Evolutionary conservation across 1,139 yeast species (phyloP).

Genomic region (Taiozyma onychis): DNA sequence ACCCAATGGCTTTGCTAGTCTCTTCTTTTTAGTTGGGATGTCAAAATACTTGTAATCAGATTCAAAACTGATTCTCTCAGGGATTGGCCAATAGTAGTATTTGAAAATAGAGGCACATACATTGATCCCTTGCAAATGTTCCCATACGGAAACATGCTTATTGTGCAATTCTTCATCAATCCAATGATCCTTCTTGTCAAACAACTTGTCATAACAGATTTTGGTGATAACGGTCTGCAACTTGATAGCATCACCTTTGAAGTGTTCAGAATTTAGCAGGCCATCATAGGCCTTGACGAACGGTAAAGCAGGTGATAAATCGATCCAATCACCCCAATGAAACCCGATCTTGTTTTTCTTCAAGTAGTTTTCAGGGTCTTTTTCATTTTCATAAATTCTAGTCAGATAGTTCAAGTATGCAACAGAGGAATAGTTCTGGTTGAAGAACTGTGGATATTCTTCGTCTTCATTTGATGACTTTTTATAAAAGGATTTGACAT

Average conservation of each 20-base stretch:
- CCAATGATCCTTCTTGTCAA: constrained; percentile 22
- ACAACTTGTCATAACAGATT: constrained; percentile 20
- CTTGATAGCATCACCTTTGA: constrained; percentile 13
- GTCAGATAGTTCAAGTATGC: constrained; percentile 12
- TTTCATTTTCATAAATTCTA: constrained; percentile 10
- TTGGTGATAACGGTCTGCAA: constrained; percentile 12
- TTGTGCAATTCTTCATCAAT: constrained; percentile 16
- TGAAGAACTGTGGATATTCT: constrained; percentile 4
- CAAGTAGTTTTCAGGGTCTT: constrained; percentile 14
- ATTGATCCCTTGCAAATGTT: constrained; percentile 23
- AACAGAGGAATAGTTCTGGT: constrained; percentile 14
- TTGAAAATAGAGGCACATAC: constrained; percentile 25
- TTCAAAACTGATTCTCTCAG: constrained; percentile 23
- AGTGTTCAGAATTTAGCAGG: constrained; percentile 6
- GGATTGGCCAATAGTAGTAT: constrained; percentile 21
- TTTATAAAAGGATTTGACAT: constrained; percentile 6
- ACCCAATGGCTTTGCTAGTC: constrained; percentile 17
- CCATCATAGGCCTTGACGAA: constrained; percentile 18
- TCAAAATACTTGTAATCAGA: constrained; percentile 22
- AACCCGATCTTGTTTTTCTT: constrained; percentile 13
- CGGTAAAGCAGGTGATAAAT: constrained; percentile 21
- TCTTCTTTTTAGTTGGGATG: constrained; percentile 15
- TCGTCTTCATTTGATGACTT: constrained; percentile 4
- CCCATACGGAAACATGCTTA: constrained; percentile 14
- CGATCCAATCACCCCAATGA: constrained; percentile 28